phyloP scores from a whole-genome alignment of 257 asterid genomes.

The Linderniella brevidens region DNA sequence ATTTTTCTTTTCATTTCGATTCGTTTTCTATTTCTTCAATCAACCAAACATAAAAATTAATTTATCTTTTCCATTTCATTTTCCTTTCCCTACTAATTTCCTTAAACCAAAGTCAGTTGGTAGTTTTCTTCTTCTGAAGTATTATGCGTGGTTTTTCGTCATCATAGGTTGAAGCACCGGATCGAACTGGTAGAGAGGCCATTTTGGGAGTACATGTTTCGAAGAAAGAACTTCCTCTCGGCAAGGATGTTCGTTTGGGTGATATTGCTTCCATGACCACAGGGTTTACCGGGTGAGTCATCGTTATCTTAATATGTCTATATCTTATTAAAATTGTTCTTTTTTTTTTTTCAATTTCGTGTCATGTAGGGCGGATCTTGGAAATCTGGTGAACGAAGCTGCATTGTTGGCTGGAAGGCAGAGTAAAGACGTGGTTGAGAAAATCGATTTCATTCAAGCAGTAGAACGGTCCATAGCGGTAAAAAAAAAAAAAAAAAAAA shows the following conservation, averaged over 20 bases:
- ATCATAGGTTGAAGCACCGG: constrained; percentile 97
- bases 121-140: background rate
- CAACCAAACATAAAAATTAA: too few species aligned
- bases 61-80: too few species aligned
- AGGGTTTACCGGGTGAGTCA: constrained; percentile 89
- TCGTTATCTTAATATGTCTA: background rate
- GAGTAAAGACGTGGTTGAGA: constrained; percentile 63
- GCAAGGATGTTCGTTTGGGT: constrained; percentile 56
- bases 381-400: constrained; percentile 97
- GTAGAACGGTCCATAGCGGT: constrained; percentile 98
- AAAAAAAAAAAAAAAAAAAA: too few species aligned
- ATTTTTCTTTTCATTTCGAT: too few species aligned
- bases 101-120: background rate
- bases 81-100: too few species aligned
- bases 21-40: too few species aligned
- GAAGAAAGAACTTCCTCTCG: constrained; percentile 90
- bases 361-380: constrained; percentile 87
- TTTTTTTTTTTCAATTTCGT: constrained; percentile 2
- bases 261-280: constrained; percentile 93
- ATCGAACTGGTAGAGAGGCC: constrained; percentile 90
- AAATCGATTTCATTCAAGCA: constrained; percentile 75
- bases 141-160: constrained; percentile 11
- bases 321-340: background rate
- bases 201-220: constrained; percentile 78
- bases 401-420: constrained; percentile 94